These are phyloP conservation scores for Pelargonium citronellum DNA, from an alignment of 441 rosid species.

Conservation along the genomic window DNA sequence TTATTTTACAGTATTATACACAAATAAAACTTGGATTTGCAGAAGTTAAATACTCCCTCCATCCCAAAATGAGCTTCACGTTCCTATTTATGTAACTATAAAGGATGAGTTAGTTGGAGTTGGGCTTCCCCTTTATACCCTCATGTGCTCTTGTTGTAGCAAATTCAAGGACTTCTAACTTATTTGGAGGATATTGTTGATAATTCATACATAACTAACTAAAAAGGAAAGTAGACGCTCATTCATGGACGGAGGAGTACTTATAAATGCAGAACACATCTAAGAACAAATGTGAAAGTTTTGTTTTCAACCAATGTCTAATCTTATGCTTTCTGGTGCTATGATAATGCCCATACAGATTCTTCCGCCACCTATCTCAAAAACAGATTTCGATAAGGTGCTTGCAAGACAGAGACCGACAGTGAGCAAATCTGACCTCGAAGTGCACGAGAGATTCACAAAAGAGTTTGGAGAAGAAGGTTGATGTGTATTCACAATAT, in stretches of 20 bases:
- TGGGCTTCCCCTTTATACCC: too few species aligned
- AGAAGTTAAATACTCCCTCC: background rate
- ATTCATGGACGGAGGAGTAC: too few species aligned
- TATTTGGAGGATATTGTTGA: too few species aligned
- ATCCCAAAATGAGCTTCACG: too few species aligned
- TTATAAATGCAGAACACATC: too few species aligned
- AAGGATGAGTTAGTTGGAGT: too few species aligned
- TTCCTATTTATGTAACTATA: too few species aligned
- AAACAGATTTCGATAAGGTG: conserved; percentile 88
- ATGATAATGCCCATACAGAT: conserved; percentile 47
- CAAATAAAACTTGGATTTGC: background rate
- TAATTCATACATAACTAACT: too few species aligned
- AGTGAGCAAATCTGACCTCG: conserved; percentile 88
- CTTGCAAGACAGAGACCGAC: conserved; percentile 97
- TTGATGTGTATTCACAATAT: conserved; percentile 26
- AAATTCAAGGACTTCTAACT: too few species aligned
- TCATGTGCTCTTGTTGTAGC: too few species aligned
- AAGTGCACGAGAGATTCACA: conserved; percentile 95
- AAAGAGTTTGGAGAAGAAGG: conserved; percentile 99
- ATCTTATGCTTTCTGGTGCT: conserved; percentile 2
- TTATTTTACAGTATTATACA: background rate
- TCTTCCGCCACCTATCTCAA: conserved; percentile 84
- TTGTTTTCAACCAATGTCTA: background rate
- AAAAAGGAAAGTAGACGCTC: too few species aligned
- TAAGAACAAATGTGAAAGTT: background rate